phyloP scores from a whole-genome alignment of 78 protist genomes.

The Dictyostelium discoideum region dicty_2.7 NC_007089.4:3918501-3919000 shows the following conservation, averaged over 20 bases:
- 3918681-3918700: neutral
- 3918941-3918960: neutral
- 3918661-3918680: constrained; percentile 37
- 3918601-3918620: constrained; percentile 72
- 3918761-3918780: neutral
- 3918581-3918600: constrained; percentile 33
- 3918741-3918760: neutral
- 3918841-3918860: neutral
- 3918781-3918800: neutral
- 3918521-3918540: too few species aligned
- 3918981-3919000: neutral
- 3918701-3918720: neutral
- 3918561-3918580: neutral
- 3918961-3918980: neutral
- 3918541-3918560: neutral
- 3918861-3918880: neutral
- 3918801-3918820: constrained; percentile 2
- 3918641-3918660: constrained; percentile 47
- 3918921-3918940: neutral
- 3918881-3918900: neutral
- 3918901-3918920: neutral
- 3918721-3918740: neutral
- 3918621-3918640: constrained; percentile 17
- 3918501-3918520: too few species aligned
- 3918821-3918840: constrained; percentile 10